Conservation (phyloP, 257 asterid genomes). For the Voacanga thouarsii region DNA sequence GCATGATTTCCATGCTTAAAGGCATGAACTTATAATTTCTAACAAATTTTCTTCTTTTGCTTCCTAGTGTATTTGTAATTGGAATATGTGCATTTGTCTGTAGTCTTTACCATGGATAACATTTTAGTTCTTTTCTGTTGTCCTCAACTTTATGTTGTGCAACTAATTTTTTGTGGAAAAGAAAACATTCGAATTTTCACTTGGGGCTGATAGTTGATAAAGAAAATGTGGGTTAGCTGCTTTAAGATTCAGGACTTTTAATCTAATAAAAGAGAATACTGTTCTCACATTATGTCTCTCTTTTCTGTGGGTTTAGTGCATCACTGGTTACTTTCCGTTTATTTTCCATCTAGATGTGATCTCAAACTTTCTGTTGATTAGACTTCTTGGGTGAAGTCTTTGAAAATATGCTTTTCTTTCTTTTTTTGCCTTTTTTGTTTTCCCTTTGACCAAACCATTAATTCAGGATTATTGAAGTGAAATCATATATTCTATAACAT, state of each 20-base stretch:
- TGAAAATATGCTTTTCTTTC: not conserved
- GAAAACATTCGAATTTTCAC: not conserved
- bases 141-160: not conserved
- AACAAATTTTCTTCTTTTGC: not conserved
- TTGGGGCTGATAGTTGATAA: too few species aligned
- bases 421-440: not conserved
- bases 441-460: not conserved
- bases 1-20: not conserved
- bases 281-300: not conserved
- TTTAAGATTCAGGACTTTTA: too few species aligned
- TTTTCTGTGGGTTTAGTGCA: not conserved
- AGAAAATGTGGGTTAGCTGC: too few species aligned
- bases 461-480: not conserved
- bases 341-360: not conserved
- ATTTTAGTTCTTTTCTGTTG: not conserved
- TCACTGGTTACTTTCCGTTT: not conserved
- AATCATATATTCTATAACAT: not conserved
- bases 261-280: too few species aligned
- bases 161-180: not conserved
- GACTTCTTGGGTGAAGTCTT: not conserved
- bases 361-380: not conserved
- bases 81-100: not conserved
- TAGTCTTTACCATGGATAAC: not conserved
- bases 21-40: not conserved
- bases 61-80: not conserved